A percentile compares a stretch with the other conserved stretches of the same genome.
Evolutionary conservation across 179 eudicot species (phyloP).

Genomic region (Gypsophila paniculata): DNA sequence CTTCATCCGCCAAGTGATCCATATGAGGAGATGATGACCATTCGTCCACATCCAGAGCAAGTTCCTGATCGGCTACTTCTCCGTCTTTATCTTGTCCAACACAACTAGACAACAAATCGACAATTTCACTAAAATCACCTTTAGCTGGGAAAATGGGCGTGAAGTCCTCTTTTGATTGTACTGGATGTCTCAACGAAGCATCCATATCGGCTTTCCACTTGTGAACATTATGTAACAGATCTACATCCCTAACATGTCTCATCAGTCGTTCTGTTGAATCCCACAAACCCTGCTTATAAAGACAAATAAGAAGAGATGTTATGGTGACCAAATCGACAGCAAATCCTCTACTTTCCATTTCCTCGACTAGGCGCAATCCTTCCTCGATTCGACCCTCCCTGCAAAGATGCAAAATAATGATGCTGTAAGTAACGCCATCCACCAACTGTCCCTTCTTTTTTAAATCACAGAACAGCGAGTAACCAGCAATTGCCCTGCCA

Average conservation of each 20-base stretch:
- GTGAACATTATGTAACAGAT: slow-evolving; percentile 50
- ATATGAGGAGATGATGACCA: slow-evolving; percentile 46
- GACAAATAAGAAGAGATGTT: slow-evolving; percentile 55
- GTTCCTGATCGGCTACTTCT: slow-evolving; percentile 22
- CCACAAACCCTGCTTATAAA: slow-evolving; percentile 60
- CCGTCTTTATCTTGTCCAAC: slow-evolving; percentile 12
- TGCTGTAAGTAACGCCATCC: slow-evolving; percentile 73
- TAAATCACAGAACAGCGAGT: slow-evolving; percentile 59
- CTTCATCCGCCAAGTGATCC: slow-evolving; percentile 61
- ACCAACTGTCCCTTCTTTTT: slow-evolving; percentile 85
- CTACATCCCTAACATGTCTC: slow-evolving; percentile 65
- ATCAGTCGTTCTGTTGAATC: slow-evolving; percentile 63
- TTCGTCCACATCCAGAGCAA: neutral
- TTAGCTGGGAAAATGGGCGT: slow-evolving; percentile 65
- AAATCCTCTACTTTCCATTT: slow-evolving; percentile 85
- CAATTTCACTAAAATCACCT: slow-evolving; percentile 44
- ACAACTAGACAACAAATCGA: slow-evolving; percentile 30
- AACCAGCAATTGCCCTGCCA: slow-evolving; percentile 72
- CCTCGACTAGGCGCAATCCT: slow-evolving; percentile 70
- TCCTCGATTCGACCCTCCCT: slow-evolving; percentile 57
- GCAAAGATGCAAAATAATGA: slow-evolving; percentile 61
- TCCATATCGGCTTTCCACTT: slow-evolving; percentile 81
- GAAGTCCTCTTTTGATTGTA: slow-evolving; percentile 48
- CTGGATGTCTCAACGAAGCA: slow-evolving; percentile 44
- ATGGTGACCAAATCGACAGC: slow-evolving; percentile 78